A percentile compares a stretch with the other conserved stretches of the same genome.
These are phyloP conservation scores for Starmerella floricola DNA, from an alignment of 805 yeast genomes.

Conservation along the genomic window DNA sequence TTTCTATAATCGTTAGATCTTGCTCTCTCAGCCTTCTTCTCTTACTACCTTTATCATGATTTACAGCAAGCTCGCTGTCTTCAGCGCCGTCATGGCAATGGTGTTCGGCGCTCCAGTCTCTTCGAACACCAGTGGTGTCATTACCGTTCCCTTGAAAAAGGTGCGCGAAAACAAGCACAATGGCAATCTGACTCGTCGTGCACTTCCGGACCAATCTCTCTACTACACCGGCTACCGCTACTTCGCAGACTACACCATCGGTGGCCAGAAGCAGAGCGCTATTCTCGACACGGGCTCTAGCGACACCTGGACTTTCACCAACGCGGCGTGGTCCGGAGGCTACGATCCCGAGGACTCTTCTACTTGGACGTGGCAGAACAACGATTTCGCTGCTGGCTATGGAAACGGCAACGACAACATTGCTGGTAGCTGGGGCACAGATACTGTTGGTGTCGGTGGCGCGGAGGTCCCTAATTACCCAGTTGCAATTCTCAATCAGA, in stretches of 20 bases:
- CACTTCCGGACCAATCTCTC: neutral
- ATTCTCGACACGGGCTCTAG: slow-evolving; percentile 60
- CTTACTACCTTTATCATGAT: neutral
- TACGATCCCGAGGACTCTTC: slow-evolving; percentile 21
- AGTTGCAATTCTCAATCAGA: slow-evolving; percentile 57
- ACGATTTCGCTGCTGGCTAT: slow-evolving; percentile 5
- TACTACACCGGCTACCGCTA: slow-evolving; percentile 14
- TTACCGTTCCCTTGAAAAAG: neutral
- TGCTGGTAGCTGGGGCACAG: slow-evolving; percentile 47
- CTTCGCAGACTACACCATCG: slow-evolving; percentile 28
- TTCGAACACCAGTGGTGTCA: neutral
- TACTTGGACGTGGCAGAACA: slow-evolving; percentile 15
- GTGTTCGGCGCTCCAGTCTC: slow-evolving; percentile 1
- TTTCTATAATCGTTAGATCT: too few relatives aligned
- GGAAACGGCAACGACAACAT: slow-evolving; percentile 26
- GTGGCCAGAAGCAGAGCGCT: slow-evolving; percentile 39
- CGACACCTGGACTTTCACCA: slow-evolving; percentile 48
- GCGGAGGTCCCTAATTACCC: slow-evolving; percentile 41
- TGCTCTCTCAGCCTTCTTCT: too few relatives aligned
- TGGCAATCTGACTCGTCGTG: neutral
- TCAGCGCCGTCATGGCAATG: neutral
- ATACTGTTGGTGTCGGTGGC: slow-evolving; percentile 42
- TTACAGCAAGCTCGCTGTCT: neutral
- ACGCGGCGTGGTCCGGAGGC: slow-evolving; percentile 15
- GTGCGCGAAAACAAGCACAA: neutral